Evolutionary conservation across 2,329 filamentous ascomycete species (phyloP).

Genomic region (Diaporthe sp.): DNA sequence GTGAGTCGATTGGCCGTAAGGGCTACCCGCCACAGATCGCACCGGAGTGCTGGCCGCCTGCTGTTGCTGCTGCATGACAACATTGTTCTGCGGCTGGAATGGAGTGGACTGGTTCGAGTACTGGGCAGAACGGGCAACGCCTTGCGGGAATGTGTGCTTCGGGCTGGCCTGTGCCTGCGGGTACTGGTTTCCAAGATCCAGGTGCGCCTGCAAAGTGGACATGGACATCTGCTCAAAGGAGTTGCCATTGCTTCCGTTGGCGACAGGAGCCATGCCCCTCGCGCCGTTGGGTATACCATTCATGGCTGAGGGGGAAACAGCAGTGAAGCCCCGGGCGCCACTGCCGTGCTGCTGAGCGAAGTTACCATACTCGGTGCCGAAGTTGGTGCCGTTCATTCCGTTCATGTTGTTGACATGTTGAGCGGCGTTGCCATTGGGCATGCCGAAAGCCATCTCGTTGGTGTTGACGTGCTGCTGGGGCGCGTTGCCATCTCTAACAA

Average conservation of each 20-base stretch:
- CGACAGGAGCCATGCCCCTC: not conserved
- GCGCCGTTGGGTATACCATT: not conserved
- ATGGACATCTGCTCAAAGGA: constrained; percentile 33
- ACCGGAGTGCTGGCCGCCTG: not conserved
- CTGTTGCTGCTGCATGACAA: constrained; percentile 25
- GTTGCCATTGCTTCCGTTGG: not conserved
- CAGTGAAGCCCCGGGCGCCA: not conserved
- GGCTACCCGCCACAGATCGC: not conserved
- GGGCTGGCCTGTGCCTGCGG: not conserved
- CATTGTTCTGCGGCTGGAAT: not conserved
- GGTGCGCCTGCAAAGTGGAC: constrained; percentile 31
- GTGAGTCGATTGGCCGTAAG: constrained; percentile 7
- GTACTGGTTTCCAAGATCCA: constrained; percentile 7
- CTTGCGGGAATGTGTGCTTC: not conserved
- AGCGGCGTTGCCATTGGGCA: not conserved
- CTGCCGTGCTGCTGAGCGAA: constrained; percentile 1
- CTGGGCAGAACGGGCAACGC: not conserved
- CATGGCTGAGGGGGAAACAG: not conserved
- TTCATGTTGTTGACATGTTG: not conserved
- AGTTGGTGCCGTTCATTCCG: not conserved
- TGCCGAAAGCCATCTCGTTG: not conserved
- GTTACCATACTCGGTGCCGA: not conserved
- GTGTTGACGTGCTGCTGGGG: not conserved
- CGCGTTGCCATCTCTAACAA: not conserved
- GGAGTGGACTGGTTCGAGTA: not conserved